Conservation (phyloP, 176 grass and related monocot genomes). For the Musa acuminata region DNA sequence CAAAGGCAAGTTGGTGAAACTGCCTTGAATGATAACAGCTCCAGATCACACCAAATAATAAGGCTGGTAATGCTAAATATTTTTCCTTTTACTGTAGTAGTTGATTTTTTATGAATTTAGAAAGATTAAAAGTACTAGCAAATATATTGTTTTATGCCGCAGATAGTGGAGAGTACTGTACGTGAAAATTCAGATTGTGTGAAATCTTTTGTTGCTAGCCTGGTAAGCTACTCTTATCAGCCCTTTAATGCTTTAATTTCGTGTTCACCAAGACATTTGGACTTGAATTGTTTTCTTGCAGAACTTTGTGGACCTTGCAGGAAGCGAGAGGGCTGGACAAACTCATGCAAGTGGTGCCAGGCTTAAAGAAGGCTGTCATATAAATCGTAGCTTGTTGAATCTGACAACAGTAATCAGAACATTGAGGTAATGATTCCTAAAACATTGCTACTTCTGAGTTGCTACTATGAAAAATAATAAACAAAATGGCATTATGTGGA, state of each 20-base stretch:
- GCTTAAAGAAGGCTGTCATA: slow-evolving; percentile 90
- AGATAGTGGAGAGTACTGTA: slow-evolving; percentile 73
- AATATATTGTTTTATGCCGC: slow-evolving; percentile 30
- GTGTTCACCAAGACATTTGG: neutral
- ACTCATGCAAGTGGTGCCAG: slow-evolving; percentile 85
- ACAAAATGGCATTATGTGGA: neutral
- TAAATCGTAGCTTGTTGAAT: slow-evolving; percentile 87
- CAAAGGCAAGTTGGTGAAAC: slow-evolving; percentile 99
- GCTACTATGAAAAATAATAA: neutral
- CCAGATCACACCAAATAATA: slow-evolving; percentile 99
- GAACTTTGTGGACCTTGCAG: slow-evolving; percentile 99
- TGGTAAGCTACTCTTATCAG: slow-evolving; percentile 37
- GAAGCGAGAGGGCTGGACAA: slow-evolving; percentile 88
- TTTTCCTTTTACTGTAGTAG: neutral
- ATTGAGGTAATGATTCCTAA: slow-evolving; percentile 43
- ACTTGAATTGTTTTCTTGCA: slow-evolving; percentile 29
- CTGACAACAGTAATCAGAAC: slow-evolving; percentile 95
- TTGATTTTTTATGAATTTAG: neutral
- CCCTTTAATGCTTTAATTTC: neutral
- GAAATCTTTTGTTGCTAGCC: slow-evolving; percentile 89
- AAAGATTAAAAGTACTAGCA: slow-evolving; percentile 18
- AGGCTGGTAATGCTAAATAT: slow-evolving; percentile 50
- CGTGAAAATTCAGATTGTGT: slow-evolving; percentile 79
- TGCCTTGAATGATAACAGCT: slow-evolving; percentile 86
- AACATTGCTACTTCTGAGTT: neutral